Percentiles rank a stretch among this genome's conserved stretches.
Evolutionary conservation across 192 early-diverging fungal genomes (phyloP).

Genomic region (Obelidium mucronatum): DNA sequence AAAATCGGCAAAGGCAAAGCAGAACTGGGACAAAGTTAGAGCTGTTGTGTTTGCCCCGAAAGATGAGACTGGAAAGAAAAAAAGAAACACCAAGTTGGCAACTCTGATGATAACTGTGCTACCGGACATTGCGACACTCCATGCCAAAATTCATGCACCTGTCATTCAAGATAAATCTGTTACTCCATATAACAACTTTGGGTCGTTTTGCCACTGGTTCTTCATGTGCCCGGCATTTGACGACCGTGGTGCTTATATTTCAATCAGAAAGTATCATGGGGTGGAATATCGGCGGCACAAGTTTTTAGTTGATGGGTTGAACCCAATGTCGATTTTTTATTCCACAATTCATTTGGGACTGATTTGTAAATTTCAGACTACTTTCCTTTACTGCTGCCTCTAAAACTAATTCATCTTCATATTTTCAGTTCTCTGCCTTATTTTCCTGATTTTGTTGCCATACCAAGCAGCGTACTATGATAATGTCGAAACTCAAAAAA

Average conservation of each 20-base stretch:
- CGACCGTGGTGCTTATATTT: not conserved
- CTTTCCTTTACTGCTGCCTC: too few relatives aligned
- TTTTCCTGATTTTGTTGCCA: not conserved
- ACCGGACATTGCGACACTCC: conserved; percentile 2
- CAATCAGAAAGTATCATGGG: not conserved
- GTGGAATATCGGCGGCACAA: not conserved
- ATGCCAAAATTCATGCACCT: not conserved
- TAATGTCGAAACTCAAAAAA: not conserved
- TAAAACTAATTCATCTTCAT: too few relatives aligned
- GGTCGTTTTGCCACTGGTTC: conserved; percentile 3
- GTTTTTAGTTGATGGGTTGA: not conserved
- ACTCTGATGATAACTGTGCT: not conserved
- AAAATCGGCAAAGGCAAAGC: not conserved
- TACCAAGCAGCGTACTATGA: not conserved
- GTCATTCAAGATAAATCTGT: not conserved
- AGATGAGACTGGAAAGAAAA: not conserved
- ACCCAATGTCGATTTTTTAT: conserved; percentile 1
- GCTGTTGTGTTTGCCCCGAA: conserved; percentile 5
- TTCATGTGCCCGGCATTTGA: conserved; percentile 20
- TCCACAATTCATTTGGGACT: not conserved
- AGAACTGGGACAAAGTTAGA: conserved; percentile 16
- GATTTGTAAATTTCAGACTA: not conserved
- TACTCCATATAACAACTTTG: not conserved
- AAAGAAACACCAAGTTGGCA: not conserved
- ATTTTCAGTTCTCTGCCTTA: not conserved